phyloP scores from a whole-genome alignment of 73 alveolate species.

The Diophrys appendiculata region DNA sequence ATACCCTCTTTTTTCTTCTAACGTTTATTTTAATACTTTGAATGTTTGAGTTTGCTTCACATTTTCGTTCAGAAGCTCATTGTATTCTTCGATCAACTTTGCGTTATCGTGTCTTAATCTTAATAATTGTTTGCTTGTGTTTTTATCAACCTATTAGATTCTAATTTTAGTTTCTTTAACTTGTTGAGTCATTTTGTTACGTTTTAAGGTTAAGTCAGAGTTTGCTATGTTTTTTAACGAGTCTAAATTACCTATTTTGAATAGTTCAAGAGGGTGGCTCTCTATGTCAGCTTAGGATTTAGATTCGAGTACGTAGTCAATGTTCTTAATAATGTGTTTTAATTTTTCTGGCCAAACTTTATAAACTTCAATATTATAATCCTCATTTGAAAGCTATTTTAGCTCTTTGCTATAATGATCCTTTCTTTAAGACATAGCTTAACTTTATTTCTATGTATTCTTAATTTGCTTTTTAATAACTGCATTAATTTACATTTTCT shows the following conservation, averaged over 20 bases:
- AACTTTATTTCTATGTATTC: slow-evolving; percentile 8
- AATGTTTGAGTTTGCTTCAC: slow-evolving; percentile 28
- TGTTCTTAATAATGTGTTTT: slow-evolving; percentile 30
- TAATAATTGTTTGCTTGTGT: slow-evolving; percentile 12
- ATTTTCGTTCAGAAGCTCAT: slow-evolving; percentile 40
- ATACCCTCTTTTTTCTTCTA: slow-evolving; percentile 37
- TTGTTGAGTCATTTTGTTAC: slow-evolving; percentile 38
- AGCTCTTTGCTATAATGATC: slow-evolving; percentile 37
- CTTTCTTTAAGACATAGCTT: slow-evolving; percentile 15
- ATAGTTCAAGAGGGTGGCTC: slow-evolving; percentile 14
- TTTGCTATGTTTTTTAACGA: slow-evolving; percentile 22
- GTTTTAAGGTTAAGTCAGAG: slow-evolving; percentile 36
- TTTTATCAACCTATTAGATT: slow-evolving; percentile 7
- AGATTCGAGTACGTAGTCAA: slow-evolving; percentile 21
- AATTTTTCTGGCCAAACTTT: slow-evolving; percentile 38
- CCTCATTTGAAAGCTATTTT: slow-evolving; percentile 14
- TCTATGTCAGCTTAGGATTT: slow-evolving; percentile 7
- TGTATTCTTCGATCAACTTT: slow-evolving; percentile 56
- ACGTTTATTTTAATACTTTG: slow-evolving; percentile 32
- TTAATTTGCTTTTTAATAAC: slow-evolving; percentile 26
- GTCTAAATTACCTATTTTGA: slow-evolving; percentile 7
- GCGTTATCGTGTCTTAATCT: slow-evolving; percentile 46
- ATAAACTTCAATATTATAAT: not conserved
- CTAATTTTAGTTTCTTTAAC: slow-evolving; percentile 39
- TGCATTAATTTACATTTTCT: slow-evolving; percentile 23